These are phyloP conservation scores for Discostella stelligera DNA, from an alignment of 352 stramenopile genomes.

Conservation along the genomic window DNA sequence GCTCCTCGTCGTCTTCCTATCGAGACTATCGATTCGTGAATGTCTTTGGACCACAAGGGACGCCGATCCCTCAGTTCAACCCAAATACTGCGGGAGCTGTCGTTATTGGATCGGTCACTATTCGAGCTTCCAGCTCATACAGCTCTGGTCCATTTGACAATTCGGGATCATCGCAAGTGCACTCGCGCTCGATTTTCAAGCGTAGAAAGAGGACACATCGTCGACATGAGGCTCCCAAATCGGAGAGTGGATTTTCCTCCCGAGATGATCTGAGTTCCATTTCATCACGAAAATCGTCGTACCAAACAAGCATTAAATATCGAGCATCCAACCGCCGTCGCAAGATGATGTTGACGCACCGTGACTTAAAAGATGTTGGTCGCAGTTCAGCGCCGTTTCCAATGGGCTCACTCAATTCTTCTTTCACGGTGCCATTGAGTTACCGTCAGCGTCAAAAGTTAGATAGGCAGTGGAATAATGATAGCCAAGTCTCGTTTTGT, in stretches of 20 bases:
- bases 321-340: conserved; percentile 4
- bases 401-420: not conserved
- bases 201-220: conserved; percentile 15
- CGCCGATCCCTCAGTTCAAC: conserved; percentile 43
- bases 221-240: not conserved
- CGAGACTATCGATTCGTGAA: conserved; percentile 40
- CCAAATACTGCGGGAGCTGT: conserved; percentile 34
- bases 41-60: conserved; percentile 25
- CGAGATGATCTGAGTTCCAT: conserved; percentile 35
- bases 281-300: conserved; percentile 22
- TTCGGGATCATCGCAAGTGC: conserved; percentile 10
- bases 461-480: not conserved
- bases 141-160: conserved; percentile 35
- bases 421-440: conserved; percentile 27
- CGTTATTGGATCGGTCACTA: conserved; percentile 50
- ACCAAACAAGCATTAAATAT: not conserved
- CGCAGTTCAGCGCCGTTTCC: not conserved
- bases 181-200: conserved; percentile 7
- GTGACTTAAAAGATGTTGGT: not conserved
- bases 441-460: conserved; percentile 14
- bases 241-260: conserved; percentile 11
- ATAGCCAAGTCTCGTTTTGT: conserved; percentile 24
- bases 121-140: conserved; percentile 36
- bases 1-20: conserved; percentile 33
- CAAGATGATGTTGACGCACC: not conserved